A percentile compares a stretch with the other conserved stretches of the same genome.
phyloP scores from a whole-genome alignment of 2,329 filamentous ascomycete genomes.

The Aaosphaeria pasadenensis region DNA sequence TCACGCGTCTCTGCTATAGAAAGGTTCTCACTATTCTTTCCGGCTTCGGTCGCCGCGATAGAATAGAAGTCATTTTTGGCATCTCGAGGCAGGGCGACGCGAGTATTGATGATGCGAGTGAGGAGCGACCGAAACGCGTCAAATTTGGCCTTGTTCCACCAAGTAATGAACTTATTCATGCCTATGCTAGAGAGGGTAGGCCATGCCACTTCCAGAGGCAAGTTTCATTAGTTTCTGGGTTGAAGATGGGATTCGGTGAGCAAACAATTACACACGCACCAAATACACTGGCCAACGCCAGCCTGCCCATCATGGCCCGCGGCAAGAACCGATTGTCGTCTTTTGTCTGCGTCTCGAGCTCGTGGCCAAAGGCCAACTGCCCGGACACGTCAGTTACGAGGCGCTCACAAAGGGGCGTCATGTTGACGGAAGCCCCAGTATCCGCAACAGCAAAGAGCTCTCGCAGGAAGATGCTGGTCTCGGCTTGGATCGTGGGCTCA shows the following conservation, averaged over 20 bases:
- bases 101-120: neutral
- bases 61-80: constrained; percentile 34
- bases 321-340: neutral
- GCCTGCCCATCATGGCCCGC: neutral
- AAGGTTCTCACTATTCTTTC: constrained; percentile 11
- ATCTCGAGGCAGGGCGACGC: neutral
- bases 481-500: constrained; percentile 37
- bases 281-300: no score
- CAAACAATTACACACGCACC: no score
- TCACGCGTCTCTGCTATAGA: neutral
- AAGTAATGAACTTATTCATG: no score
- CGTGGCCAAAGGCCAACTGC: constrained; percentile 33
- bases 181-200: no score
- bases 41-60: constrained; percentile 36
- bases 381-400: constrained; percentile 40
- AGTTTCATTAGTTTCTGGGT: no score
- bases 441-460: neutral
- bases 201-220: no score
- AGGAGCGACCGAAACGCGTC: no score
- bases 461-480: constrained; percentile 19
- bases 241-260: no score
- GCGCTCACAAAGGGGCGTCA: constrained; percentile 3
- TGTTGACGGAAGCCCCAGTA: neutral
- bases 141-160: no score
- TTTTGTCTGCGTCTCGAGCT: constrained; percentile 12